phyloP scores from a whole-genome alignment of 306 rosid genomes.

The Vicia faba region DNA sequence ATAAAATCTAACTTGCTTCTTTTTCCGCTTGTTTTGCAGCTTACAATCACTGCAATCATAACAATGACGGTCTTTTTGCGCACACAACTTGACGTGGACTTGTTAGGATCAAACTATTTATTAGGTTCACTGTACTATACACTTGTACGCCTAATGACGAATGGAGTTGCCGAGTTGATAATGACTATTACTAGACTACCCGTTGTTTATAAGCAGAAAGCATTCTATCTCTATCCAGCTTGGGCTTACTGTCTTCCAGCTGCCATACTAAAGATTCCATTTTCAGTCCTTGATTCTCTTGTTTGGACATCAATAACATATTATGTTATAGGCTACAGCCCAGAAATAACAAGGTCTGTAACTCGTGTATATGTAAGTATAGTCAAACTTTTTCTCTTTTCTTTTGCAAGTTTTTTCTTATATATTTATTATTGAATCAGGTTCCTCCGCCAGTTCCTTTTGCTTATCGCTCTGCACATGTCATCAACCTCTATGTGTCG shows the following conservation, averaged over 20 bases:
- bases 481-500: constrained; percentile 66
- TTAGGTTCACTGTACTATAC: constrained; percentile 74
- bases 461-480: constrained; percentile 54
- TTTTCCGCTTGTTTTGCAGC: constrained; percentile 47
- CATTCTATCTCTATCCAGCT: constrained; percentile 61
- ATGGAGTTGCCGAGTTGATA: constrained; percentile 79
- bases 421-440: constrained; percentile 32
- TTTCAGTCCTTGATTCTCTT: constrained; percentile 54
- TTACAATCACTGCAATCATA: constrained; percentile 62
- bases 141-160: constrained; percentile 64
- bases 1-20: constrained; percentile 21
- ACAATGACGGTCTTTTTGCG: constrained; percentile 78
- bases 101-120: constrained; percentile 56
- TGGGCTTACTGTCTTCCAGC: constrained; percentile 68
- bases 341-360: constrained; percentile 57
- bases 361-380: constrained; percentile 4
- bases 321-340: constrained; percentile 65
- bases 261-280: constrained; percentile 56
- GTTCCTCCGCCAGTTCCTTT: constrained; percentile 55
- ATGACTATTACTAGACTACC: constrained; percentile 71
- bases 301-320: constrained; percentile 64
- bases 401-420: constrained; percentile 37
- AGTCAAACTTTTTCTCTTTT: background rate
- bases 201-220: constrained; percentile 59
- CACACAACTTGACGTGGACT: constrained; percentile 54